phyloP scores from a whole-genome alignment of 371 early-diverging fungal species.

The Mucor piriformis region DNA sequence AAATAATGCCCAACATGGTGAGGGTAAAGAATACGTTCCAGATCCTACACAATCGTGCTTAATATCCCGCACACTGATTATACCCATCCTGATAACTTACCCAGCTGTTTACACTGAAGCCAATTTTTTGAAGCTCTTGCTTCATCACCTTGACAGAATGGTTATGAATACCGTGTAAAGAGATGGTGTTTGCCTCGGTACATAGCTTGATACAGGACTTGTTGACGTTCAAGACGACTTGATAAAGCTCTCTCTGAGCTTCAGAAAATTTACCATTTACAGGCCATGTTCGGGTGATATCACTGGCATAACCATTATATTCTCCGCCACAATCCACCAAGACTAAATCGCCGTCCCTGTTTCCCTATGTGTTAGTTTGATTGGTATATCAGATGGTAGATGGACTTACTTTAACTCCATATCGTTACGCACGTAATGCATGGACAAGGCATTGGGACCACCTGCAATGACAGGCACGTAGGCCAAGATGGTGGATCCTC shows the following conservation, averaged over 20 bases:
- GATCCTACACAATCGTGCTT: slow-evolving; percentile 54
- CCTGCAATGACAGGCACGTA: slow-evolving; percentile 97
- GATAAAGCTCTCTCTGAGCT: slow-evolving; percentile 84
- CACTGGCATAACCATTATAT: slow-evolving; percentile 87
- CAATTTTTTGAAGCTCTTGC: slow-evolving; percentile 68
- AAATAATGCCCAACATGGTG: slow-evolving; percentile 96
- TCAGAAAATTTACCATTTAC: slow-evolving; percentile 84
- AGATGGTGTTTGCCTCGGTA: slow-evolving; percentile 65
- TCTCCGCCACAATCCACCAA: slow-evolving; percentile 94
- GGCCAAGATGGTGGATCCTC: slow-evolving; percentile 78
- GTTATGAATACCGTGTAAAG: slow-evolving; percentile 85
- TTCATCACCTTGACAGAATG: slow-evolving; percentile 66
- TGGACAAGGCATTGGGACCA: slow-evolving; percentile 86
- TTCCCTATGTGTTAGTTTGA: neutral
- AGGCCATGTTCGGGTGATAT: slow-evolving; percentile 96
- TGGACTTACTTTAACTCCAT: slow-evolving; percentile 56
- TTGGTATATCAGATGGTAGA: neutral
- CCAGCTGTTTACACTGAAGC: slow-evolving; percentile 59
- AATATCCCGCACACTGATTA: too few relatives aligned
- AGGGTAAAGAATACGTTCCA: slow-evolving; percentile 81
- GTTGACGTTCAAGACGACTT: slow-evolving; percentile 83
- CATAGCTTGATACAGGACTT: slow-evolving; percentile 85
- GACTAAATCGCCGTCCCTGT: slow-evolving; percentile 82
- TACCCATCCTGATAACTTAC: slow-evolving; percentile 35
- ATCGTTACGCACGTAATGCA: slow-evolving; percentile 95